These are phyloP conservation scores for Botrytis paeoniae DNA, from an alignment of 2,329 filamentous ascomycete genomes.

Conservation along the genomic window DNA sequence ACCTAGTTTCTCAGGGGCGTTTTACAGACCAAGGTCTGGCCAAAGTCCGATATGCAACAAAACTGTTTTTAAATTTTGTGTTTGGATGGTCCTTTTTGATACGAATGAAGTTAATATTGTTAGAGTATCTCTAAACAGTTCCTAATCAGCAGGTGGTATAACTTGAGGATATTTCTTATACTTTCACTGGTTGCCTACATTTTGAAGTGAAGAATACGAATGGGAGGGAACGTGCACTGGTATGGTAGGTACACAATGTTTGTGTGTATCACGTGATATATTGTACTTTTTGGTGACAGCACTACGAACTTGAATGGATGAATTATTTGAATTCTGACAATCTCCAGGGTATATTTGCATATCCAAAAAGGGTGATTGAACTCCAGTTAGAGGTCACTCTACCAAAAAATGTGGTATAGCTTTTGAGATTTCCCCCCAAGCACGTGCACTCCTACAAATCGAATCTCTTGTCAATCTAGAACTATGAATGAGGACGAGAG, in stretches of 20 bases:
- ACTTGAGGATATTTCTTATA: neutral
- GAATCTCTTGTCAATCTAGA: neutral
- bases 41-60: constrained; percentile 4
- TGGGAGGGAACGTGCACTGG: neutral
- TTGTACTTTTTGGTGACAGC: fast-evolving
- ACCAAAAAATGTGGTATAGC: neutral
- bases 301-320: neutral
- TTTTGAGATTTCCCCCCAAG: neutral
- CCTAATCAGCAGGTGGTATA: neutral
- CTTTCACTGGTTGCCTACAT: neutral
- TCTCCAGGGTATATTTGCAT: neutral
- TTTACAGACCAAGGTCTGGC: neutral
- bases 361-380: neutral
- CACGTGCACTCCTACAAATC: neutral
- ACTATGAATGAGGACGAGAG: neutral
- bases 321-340: fast-evolving
- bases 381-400: neutral
- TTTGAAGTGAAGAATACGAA: neutral
- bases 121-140: neutral
- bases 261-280: neutral
- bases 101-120: neutral
- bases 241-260: neutral
- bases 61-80: neutral
- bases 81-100: neutral
- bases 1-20: neutral